Percentiles rank a stretch among this genome's conserved stretches.
Conservation (phyloP, 768 basidiomycete genomes). For the Trametes cubensis region DNA sequence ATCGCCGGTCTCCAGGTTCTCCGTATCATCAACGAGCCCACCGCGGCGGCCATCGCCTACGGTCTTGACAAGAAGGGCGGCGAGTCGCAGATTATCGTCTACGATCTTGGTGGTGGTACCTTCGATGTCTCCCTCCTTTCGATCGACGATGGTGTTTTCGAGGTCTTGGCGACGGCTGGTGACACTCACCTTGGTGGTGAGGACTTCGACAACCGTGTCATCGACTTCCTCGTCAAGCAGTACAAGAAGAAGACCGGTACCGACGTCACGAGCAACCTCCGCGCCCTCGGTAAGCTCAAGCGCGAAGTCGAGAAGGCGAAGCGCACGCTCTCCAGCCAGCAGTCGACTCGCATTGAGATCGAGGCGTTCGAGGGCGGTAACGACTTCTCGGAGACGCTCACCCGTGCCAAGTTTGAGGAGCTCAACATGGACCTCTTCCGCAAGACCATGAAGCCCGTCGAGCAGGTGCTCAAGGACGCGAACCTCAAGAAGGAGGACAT, state of each 20-base stretch:
- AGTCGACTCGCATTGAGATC: slow-evolving; percentile 90
- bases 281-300: slow-evolving; percentile 71
- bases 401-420: slow-evolving; percentile 98
- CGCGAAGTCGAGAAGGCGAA: slow-evolving; percentile 76
- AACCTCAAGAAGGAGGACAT: slow-evolving; percentile 98
- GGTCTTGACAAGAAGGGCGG: slow-evolving; percentile 96
- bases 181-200: slow-evolving; percentile 68
- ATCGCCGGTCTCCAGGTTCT: slow-evolving; percentile 95
- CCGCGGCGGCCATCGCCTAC: slow-evolving; percentile 96
- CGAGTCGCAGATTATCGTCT: slow-evolving; percentile 95
- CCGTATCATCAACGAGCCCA: slow-evolving; percentile 98
- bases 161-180: slow-evolving; percentile 62
- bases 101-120: slow-evolving; percentile 98
- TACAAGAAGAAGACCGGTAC: slow-evolving; percentile 71
- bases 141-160: slow-evolving; percentile 64
- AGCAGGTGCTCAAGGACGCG: slow-evolving; percentile 97
- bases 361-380: slow-evolving; percentile 96
- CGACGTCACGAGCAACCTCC: slow-evolving; percentile 60
- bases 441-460: slow-evolving; percentile 99
- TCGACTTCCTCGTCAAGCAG: slow-evolving; percentile 67
- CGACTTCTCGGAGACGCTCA: slow-evolving; percentile 96
- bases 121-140: slow-evolving; percentile 96
- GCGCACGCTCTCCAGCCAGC: slow-evolving; percentile 81
- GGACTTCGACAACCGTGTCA: slow-evolving; percentile 74
- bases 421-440: slow-evolving; percentile 99